Evolutionary conservation across 2,329 filamentous ascomycete species (phyloP).

Genomic region (Fusarium penzigii): DNA sequence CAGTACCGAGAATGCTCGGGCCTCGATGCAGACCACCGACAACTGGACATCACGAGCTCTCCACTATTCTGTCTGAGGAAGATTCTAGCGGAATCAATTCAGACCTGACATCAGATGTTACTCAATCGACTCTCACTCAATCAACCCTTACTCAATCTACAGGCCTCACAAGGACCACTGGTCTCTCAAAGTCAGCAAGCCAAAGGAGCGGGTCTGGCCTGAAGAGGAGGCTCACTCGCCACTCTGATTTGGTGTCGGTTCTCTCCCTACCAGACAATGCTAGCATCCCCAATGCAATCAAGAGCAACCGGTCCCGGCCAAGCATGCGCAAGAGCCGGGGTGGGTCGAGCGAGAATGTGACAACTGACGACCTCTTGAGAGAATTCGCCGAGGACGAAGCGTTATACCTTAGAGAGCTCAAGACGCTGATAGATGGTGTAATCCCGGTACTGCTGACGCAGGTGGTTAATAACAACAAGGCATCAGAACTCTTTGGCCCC

Average conservation of each 20-base stretch:
- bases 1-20: conserved; percentile 31
- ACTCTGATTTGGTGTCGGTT: conserved; percentile 92
- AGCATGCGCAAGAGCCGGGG: conserved; percentile 76
- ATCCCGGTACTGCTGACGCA: conserved; percentile 88
- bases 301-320: conserved; percentile 72
- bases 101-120: conserved; percentile 50
- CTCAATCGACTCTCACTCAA: conserved; percentile 54
- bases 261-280: conserved; percentile 70
- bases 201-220: conserved; percentile 54
- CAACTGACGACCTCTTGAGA: conserved; percentile 72
- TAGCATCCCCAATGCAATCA: conserved; percentile 58
- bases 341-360: conserved; percentile 62
- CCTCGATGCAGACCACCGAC: conserved; percentile 50
- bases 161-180: conserved; percentile 48
- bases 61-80: conserved; percentile 58
- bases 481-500: conserved; percentile 67
- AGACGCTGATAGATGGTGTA: conserved; percentile 91
- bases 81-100: conserved; percentile 47
- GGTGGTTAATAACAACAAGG: conserved; percentile 70
- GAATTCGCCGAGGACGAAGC: conserved; percentile 83
- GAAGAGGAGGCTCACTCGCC: conserved; percentile 80
- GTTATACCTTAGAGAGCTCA: conserved; percentile 87
- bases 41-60: conserved; percentile 55
- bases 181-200: conserved; percentile 41
- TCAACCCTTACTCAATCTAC: conserved; percentile 58